Conservation (phyloP, 2,329 filamentous ascomycete species). For the Paraphaeosphaeria sporulosa region DNA sequence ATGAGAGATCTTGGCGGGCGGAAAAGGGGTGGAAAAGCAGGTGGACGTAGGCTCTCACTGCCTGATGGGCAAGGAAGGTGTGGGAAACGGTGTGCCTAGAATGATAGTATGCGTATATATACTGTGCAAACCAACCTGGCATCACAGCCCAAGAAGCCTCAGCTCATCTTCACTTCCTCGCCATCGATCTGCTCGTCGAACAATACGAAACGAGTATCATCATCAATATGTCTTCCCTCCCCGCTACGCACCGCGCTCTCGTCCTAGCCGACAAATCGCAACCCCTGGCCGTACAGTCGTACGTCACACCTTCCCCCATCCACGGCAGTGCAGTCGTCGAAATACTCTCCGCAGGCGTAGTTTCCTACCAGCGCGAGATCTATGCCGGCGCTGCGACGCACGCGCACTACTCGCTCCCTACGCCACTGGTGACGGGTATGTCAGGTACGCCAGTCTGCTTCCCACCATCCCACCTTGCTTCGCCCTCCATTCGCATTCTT, state of each 20-base stretch:
- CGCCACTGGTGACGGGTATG: conserved; percentile 46
- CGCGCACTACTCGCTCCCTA: conserved; percentile 43
- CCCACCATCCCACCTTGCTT: no score
- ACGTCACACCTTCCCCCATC: conserved; percentile 42
- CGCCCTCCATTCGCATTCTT: no score
- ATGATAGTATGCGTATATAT: no score
- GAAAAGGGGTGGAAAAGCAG: background rate
- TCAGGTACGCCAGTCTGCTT: conserved; percentile 26
- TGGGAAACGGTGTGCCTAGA: no score
- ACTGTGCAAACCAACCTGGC: no score
- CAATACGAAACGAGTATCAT: background rate
- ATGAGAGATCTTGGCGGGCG: background rate
- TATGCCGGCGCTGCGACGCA: conserved; percentile 43
- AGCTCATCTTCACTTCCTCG: no score
- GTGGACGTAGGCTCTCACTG: background rate
- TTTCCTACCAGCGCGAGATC: conserved; percentile 53
- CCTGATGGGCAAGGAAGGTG: no score
- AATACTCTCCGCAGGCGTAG: conserved; percentile 47
- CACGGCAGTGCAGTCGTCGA: conserved; percentile 52
- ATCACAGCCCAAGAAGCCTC: no score
- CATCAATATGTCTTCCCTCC: background rate
- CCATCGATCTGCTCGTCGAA: no score
- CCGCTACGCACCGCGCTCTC: conserved; percentile 10
- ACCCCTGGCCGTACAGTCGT: background rate
- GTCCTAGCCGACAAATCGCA: background rate